phyloP scores from a whole-genome alignment of 2,329 filamentous ascomycete species.

The Ambrosiella xylebori region DNA sequence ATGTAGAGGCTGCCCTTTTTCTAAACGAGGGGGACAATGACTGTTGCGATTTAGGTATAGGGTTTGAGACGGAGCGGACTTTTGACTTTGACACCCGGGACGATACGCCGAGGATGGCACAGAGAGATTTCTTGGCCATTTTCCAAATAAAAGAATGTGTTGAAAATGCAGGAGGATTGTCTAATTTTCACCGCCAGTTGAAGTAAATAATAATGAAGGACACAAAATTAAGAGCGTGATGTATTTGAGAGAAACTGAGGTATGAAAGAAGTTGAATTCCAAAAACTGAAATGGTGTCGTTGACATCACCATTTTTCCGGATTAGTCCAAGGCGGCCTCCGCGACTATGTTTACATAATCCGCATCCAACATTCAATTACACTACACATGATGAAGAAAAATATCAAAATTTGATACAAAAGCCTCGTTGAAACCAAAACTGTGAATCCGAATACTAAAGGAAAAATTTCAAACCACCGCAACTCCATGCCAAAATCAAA shows the following conservation, averaged over 20 bases:
- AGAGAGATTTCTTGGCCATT: constrained; percentile 18
- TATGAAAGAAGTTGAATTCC: background rate
- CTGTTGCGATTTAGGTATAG: constrained; percentile 15
- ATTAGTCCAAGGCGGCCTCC: too few species aligned
- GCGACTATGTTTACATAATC: too few species aligned
- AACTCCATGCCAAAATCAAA: background rate
- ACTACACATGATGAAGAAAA: too few species aligned
- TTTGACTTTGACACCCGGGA: constrained; percentile 1
- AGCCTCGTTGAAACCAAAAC: too few species aligned
- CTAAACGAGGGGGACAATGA: background rate
- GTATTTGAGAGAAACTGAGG: too few species aligned
- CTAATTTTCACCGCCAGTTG: background rate
- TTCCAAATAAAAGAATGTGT: background rate
- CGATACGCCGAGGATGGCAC: constrained; percentile 22
- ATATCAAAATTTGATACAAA: too few species aligned
- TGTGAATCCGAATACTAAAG: too few species aligned
- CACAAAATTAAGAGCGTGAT: too few species aligned
- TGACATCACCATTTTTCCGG: too few species aligned
- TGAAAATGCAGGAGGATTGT: background rate
- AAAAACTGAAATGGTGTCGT: too few species aligned
- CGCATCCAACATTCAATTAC: too few species aligned
- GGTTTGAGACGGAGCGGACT: constrained; percentile 16
- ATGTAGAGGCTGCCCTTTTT: background rate
- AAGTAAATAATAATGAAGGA: background rate
- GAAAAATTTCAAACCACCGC: background rate